phyloP scores from a whole-genome alignment of 495 filamentous ascomycete species.

The Pseudotulostoma volvatum region DNA sequence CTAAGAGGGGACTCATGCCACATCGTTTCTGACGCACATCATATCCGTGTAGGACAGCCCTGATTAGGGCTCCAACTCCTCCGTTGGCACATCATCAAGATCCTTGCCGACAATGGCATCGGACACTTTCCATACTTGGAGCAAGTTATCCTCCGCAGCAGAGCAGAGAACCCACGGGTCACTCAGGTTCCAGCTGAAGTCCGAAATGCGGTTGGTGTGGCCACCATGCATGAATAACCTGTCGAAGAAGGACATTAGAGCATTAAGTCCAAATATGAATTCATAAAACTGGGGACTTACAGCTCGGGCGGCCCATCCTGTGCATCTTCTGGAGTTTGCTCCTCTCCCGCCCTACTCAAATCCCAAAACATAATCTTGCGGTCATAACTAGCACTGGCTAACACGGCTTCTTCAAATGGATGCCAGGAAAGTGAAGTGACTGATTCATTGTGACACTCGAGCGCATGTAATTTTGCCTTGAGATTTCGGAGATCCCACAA shows the following conservation, averaged over 20 bases:
- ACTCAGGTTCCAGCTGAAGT: constrained; percentile 95
- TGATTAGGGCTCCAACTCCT: constrained; percentile 51
- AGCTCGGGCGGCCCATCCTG: constrained; percentile 94
- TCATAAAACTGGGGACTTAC: constrained; percentile 31
- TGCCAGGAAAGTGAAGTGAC: constrained; percentile 92
- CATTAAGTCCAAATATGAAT: not conserved
- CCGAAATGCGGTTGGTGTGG: constrained; percentile 87
- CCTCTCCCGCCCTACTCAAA: constrained; percentile 72
- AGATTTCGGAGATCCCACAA: constrained; percentile 90
- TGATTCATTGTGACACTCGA: constrained; percentile 70
- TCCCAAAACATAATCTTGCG: constrained; percentile 95
- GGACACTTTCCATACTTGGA: constrained; percentile 94
- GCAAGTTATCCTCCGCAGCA: constrained; percentile 89
- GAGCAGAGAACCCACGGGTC: constrained; percentile 91
- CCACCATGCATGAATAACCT: constrained; percentile 98
- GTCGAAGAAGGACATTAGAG: constrained; percentile 7
- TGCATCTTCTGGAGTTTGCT: constrained; percentile 87
- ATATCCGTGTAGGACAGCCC: no score
- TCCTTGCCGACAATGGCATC: constrained; percentile 77
- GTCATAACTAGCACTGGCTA: constrained; percentile 85
- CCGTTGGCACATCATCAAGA: constrained; percentile 55
- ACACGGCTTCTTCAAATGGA: constrained; percentile 68
- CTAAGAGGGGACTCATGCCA: no score
- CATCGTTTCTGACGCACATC: no score
- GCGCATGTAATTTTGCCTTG: constrained; percentile 65